phyloP scores from a whole-genome alignment of 139 green algal species.

The Trebouxia sp. region DNA sequence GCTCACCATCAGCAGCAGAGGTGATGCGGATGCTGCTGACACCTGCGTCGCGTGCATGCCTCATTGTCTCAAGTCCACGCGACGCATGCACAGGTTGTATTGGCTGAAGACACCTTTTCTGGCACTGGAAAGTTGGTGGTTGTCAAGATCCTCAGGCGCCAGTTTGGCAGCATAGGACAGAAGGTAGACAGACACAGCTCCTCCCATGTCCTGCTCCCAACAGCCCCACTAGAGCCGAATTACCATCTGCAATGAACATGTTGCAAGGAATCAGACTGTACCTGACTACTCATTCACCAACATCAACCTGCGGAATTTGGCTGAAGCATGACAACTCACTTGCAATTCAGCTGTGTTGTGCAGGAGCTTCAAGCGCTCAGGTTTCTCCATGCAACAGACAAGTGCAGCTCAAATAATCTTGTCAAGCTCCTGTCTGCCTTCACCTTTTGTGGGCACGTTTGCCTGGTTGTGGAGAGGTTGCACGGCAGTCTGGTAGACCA shows the following conservation, averaged over 20 bases:
- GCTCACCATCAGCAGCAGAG: not conserved
- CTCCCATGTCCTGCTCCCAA: no score
- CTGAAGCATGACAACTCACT: no score
- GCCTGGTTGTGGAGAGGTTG: slow-evolving; percentile 54
- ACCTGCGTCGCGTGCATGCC: not conserved
- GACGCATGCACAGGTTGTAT: slow-evolving; percentile 54
- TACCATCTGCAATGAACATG: no score
- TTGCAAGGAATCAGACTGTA: no score
- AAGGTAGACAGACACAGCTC: slow-evolving; percentile 29
- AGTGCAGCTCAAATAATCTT: slow-evolving; percentile 7
- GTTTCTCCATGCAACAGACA: slow-evolving; percentile 30
- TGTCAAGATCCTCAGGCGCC: slow-evolving; percentile 50
- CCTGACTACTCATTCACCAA: no score
- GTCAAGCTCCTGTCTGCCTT: slow-evolving; percentile 48
- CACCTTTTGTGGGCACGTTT: slow-evolving; percentile 42
- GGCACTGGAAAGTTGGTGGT: slow-evolving; percentile 30
- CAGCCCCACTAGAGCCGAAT: no score
- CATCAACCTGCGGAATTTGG: no score
- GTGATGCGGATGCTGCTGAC: not conserved
- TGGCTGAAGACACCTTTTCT: slow-evolving; percentile 67
- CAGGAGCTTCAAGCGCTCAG: slow-evolving; percentile 49
- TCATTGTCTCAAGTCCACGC: not conserved
- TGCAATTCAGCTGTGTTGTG: no score
- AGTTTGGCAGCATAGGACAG: slow-evolving; percentile 30
- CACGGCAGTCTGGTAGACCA: slow-evolving; percentile 49